phyloP scores from a whole-genome alignment of 83 land plant species.

The Isoetes engelmannii region DNA sequence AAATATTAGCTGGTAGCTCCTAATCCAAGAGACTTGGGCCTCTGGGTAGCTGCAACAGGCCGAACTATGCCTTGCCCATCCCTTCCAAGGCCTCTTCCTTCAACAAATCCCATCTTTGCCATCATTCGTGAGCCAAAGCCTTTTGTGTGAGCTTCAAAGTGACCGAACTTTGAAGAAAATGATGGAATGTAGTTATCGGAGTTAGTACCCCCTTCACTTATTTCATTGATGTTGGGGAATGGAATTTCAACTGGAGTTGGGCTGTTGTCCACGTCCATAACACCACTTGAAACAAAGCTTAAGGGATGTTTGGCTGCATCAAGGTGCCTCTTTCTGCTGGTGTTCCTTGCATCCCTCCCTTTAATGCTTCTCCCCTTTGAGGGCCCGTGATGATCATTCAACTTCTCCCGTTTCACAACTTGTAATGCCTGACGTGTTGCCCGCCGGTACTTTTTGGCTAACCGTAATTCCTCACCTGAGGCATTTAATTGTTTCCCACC shows the following conservation, averaged over 20 bases:
- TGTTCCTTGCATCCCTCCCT: constrained; percentile 13
- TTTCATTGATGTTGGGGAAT: constrained; percentile 11
- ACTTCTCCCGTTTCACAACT: constrained; percentile 16
- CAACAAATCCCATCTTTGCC: constrained; percentile 72
- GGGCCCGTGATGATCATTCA: not conserved
- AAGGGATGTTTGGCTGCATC: constrained; percentile 57
- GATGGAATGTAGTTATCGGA: not conserved
- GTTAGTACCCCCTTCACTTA: not conserved
- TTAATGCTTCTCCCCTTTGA: not conserved
- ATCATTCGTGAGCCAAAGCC: constrained; percentile 70
- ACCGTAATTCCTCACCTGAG: constrained; percentile 24
- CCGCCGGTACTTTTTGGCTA: constrained; percentile 31
- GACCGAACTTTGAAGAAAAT: constrained; percentile 27
- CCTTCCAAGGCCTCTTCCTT: constrained; percentile 55
- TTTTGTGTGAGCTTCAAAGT: constrained; percentile 54
- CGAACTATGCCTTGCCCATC: constrained; percentile 53
- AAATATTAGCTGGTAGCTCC: no score
- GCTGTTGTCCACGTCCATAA: constrained; percentile 35
- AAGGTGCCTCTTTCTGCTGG: constrained; percentile 16
- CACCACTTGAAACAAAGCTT: constrained; percentile 80
- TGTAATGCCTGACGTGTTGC: constrained; percentile 33
- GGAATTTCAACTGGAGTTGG: constrained; percentile 20
- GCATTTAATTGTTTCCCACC: constrained; percentile 3
- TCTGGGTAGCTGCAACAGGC: constrained; percentile 48
- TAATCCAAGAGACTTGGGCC: constrained; percentile 63